Evolutionary conservation across 1,284 basidiomycete species (phyloP).

Genomic region (Mrakiaceae sp.): DNA sequence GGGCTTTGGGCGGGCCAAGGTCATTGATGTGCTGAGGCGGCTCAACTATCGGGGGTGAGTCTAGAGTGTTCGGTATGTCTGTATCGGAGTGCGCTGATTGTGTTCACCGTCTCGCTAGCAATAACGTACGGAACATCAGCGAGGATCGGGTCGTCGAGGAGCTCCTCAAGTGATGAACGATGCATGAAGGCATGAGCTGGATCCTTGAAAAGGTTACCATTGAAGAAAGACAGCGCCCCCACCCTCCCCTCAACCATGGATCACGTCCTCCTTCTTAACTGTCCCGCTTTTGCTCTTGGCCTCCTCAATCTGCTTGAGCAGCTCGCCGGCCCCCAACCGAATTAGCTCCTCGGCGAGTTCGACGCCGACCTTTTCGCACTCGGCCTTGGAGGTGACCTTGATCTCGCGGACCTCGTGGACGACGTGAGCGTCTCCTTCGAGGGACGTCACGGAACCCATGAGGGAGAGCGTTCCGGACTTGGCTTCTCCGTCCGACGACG

Average conservation of each 20-base stretch:
- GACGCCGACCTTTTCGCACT: neutral
- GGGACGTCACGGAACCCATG: conserved; percentile 10
- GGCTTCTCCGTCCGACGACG: neutral
- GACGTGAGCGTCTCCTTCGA: conserved; percentile 13
- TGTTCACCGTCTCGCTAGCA: conserved; percentile 27
- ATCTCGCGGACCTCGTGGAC: neutral
- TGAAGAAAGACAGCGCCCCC: neutral
- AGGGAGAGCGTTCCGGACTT: neutral
- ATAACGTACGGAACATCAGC: conserved; percentile 48
- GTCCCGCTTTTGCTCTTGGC: conserved; percentile 3
- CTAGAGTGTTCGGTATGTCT: neutral
- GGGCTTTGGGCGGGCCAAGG: conserved; percentile 36
- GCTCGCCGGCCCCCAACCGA: neutral
- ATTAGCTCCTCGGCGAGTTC: conserved; percentile 3
- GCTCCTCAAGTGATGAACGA: conserved; percentile 31
- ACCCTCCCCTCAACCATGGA: neutral
- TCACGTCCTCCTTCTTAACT: neutral
- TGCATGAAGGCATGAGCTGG: too few relatives aligned
- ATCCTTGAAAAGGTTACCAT: too few relatives aligned
- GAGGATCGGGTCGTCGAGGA: conserved; percentile 52
- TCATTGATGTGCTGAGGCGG: conserved; percentile 68
- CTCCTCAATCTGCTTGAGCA: conserved; percentile 7
- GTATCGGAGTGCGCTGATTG: neutral
- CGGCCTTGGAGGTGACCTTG: neutral
- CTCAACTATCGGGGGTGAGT: conserved; percentile 70